Evolutionary conservation across 805 yeast genomes (phyloP).

Genomic region (Sugiyamaella floridensis): DNA sequence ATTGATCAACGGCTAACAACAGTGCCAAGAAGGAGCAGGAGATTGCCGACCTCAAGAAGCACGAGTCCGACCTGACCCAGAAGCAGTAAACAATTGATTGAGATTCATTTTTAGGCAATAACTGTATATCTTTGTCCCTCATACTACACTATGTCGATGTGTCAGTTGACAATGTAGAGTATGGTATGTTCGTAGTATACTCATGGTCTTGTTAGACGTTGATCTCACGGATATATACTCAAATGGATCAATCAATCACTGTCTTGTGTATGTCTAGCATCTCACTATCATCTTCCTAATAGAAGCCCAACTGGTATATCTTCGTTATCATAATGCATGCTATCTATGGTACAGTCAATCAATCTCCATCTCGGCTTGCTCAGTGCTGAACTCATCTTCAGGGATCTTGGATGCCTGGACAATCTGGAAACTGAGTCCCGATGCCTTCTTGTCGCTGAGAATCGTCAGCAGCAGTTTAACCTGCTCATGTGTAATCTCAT

Average conservation of each 20-base stretch:
- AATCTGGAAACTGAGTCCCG: slow-evolving; percentile 29
- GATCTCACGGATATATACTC: no score
- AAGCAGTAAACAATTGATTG: slow-evolving; percentile 14
- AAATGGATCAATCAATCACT: no score
- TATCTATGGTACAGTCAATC: background rate
- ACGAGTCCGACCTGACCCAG: slow-evolving; percentile 23
- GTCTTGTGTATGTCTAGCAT: no score
- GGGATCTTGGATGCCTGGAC: slow-evolving; percentile 19
- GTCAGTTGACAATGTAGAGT: no score
- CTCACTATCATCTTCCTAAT: no score
- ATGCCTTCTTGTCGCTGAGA: slow-evolving; percentile 19
- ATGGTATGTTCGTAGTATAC: no score
- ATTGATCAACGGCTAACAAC: background rate
- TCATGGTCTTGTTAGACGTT: no score
- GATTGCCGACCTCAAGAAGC: slow-evolving; percentile 26
- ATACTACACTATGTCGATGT: no score
- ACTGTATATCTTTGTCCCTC: no score
- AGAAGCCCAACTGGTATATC: no score
- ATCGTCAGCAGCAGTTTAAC: slow-evolving; percentile 26
- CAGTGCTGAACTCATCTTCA: slow-evolving; percentile 1
- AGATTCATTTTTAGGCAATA: background rate
- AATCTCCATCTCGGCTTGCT: background rate
- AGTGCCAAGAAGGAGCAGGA: slow-evolving; percentile 21
- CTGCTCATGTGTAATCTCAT: slow-evolving; percentile 49
- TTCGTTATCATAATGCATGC: background rate